A percentile compares a stretch with the other conserved stretches of the same genome.
phyloP scores from a whole-genome alignment of 202 grass and related monocot species.

The Zizania palustris region DNA sequence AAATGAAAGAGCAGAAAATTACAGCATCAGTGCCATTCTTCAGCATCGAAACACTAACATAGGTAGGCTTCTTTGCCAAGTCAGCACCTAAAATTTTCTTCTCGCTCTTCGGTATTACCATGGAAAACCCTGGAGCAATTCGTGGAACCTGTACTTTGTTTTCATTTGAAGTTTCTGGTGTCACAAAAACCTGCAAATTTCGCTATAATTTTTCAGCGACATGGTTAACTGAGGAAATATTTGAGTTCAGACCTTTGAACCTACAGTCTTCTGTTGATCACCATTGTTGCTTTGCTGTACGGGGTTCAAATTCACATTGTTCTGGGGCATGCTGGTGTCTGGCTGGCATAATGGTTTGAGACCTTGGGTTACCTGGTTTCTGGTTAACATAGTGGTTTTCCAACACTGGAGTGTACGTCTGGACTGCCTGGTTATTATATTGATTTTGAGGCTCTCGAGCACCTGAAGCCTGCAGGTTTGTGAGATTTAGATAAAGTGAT shows the following conservation, averaged over 20 bases:
- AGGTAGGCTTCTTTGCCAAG: conserved; percentile 73
- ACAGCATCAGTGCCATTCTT: conserved; percentile 56
- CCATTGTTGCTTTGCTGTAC: conserved; percentile 52
- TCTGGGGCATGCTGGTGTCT: conserved; percentile 56
- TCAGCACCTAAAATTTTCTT: conserved; percentile 60
- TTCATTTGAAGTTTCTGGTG: conserved; percentile 51
- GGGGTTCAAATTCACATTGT: conserved; percentile 46
- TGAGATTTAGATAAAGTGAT: conserved; percentile 32
- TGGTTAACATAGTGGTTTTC: conserved; percentile 47
- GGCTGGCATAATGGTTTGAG: conserved; percentile 58
- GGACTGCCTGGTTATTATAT: conserved; percentile 33
- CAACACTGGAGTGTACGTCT: background rate
- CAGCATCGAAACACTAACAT: conserved; percentile 68
- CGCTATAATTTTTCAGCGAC: conserved; percentile 56
- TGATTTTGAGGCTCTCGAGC: conserved; percentile 46
- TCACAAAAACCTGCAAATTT: conserved; percentile 55
- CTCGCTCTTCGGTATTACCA: conserved; percentile 64
- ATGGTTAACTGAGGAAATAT: conserved; percentile 64
- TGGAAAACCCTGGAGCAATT: conserved; percentile 80
- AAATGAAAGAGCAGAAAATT: conserved; percentile 31
- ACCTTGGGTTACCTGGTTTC: conserved; percentile 48
- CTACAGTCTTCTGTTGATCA: conserved; percentile 60
- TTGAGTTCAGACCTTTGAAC: conserved; percentile 59
- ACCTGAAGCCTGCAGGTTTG: conserved; percentile 37
- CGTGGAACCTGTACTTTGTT: conserved; percentile 85